Base-by-base conservation (phyloP, 371 early-diverging fungal genomes). In the Zychaea mexicana region DNA sequence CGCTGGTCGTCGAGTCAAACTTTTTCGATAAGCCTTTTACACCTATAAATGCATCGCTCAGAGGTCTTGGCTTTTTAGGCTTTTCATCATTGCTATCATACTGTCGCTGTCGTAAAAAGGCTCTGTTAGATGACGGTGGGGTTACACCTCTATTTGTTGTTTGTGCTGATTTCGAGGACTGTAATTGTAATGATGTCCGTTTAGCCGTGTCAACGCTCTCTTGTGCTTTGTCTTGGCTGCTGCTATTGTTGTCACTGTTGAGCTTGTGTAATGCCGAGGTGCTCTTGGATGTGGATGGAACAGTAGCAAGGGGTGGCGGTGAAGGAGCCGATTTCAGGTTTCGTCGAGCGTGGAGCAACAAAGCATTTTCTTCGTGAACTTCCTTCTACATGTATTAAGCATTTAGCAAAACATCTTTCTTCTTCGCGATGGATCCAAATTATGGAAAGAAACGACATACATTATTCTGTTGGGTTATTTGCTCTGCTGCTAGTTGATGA, bases 11-110 rank as follows among this genome's bases (percentile, higher is more conserved):
- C 4, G 42, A 30, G 17, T 47, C 38, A 28, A 61, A 61, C 21
- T 53, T 61, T 22, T 52, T 9, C 1, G 62, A 33, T 8, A 61
- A 31, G 1, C 62, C 62, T 53, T 61, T 61, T 10, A 61, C 62
- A 1, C 62, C 62, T n/a, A 61, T 61, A 53, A 61, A 61, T 24
- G 53, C 62, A 5, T 61, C 62, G 9, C 26, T 61, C 10, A 53
- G 27, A 3, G 53, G 42, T 61, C 53, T 52, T 24, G 62, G 21
- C 53, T 36, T 61, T 8, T 33, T 27, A 19, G 52, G 38, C 38
- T 36, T 36, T 15, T 36, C 15, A 9, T 36, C 15, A 52, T 26
- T 2, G 9, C 24, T 24, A 26, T n/a, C n/a, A n/a, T n/a, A n/a
- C n/a, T n/a, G n/a, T n/a, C n/a, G n/a, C 15, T 42, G 17, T 12